Base-by-base conservation (phyloP, 208 protist genomes). In the Wallacemonas sp. region DNA sequence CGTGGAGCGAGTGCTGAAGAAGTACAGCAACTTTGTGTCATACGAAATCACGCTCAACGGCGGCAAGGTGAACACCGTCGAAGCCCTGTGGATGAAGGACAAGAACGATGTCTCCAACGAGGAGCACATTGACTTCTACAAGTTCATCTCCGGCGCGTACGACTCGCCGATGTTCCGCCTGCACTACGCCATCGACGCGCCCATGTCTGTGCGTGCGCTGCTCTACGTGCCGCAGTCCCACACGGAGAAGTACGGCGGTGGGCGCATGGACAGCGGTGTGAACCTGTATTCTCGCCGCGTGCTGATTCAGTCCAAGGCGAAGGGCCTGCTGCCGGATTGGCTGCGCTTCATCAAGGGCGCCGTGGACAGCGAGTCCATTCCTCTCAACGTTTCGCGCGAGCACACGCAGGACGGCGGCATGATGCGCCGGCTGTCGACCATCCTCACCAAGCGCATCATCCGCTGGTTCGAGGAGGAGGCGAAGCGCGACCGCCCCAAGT, bases 311-410 rank as follows among this genome's bases (percentile, higher is more conserved):
- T 84, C 91, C 46, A 98, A 98, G 61, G 83, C 81, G 12, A 93
- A 98, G 67, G 82, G 85, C 2, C 19, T 99, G 8, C 81, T 99
- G 4, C 98, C 98, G n/a, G 95, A 98, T 13, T 99, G 97, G 97
- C 81, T 99, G 54, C 94, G 98, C 65, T 98, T 97, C 71, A 78
- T 97, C 63, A 97, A 96, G 69, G 97, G 97, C 63, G 96, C 97
- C n/a, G 95, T 99, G n/a, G 98, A 99, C 71, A 92, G 82, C 46
- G 97, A 99, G 72, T 98, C 99, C 44, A 93, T 99, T 42, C 97
- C 98, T 21, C 82, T 99, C 22, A 99, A 99, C 73, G 91, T 99
- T 21, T 98, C 91, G 21, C 94, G 98, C 67, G 98, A 99, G 85
- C 89, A 97, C 65, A 97, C 98, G 38, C 98, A 99, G 80, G 93